phyloP scores from a whole-genome alignment of 805 yeast genomes.

The Metschnikowia shivogae region DNA sequence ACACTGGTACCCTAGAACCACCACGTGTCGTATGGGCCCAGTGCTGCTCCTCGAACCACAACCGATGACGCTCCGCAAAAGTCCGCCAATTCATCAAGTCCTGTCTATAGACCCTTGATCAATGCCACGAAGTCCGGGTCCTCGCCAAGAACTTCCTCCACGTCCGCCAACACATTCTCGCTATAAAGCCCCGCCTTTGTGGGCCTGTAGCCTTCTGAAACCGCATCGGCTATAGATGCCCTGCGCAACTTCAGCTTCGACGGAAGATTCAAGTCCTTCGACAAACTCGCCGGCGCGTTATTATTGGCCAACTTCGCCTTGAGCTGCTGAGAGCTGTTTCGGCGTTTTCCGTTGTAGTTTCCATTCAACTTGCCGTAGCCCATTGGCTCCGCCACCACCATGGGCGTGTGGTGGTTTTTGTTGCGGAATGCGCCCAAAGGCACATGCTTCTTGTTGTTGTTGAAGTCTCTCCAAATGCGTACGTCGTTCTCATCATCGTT shows the following conservation, averaged over 20 bases:
- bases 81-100: too few relatives aligned
- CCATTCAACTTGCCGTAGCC: slow-evolving; percentile 26
- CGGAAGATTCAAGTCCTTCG: slow-evolving; percentile 16
- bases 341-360: slow-evolving; percentile 19
- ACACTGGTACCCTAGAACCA: too few relatives aligned
- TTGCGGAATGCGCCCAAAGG: slow-evolving; percentile 91
- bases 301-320: slow-evolving; percentile 13
- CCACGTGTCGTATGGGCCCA: too few relatives aligned
- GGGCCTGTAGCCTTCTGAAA: slow-evolving; percentile 67
- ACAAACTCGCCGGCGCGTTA: slow-evolving; percentile 10
- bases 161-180: slow-evolving; percentile 68
- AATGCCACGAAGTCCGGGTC: slow-evolving; percentile 43
- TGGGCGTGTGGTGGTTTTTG: slow-evolving; percentile 37
- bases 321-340: slow-evolving; percentile 11
- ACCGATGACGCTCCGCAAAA: too few relatives aligned
- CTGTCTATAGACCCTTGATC: slow-evolving; percentile 24
- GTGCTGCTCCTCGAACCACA: too few relatives aligned
- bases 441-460: slow-evolving; percentile 45
- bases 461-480: slow-evolving; percentile 44
- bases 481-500: slow-evolving; percentile 60
- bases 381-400: slow-evolving; percentile 23
- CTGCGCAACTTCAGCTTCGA: slow-evolving; percentile 47
- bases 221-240: slow-evolving; percentile 70
- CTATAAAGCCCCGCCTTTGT: slow-evolving; percentile 75
- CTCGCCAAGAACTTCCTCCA: slow-evolving; percentile 64